Percentiles rank a stretch among this genome's conserved stretches.
phyloP scores from a whole-genome alignment of 345 rosid species.

The Reutealis trisperma region DNA sequence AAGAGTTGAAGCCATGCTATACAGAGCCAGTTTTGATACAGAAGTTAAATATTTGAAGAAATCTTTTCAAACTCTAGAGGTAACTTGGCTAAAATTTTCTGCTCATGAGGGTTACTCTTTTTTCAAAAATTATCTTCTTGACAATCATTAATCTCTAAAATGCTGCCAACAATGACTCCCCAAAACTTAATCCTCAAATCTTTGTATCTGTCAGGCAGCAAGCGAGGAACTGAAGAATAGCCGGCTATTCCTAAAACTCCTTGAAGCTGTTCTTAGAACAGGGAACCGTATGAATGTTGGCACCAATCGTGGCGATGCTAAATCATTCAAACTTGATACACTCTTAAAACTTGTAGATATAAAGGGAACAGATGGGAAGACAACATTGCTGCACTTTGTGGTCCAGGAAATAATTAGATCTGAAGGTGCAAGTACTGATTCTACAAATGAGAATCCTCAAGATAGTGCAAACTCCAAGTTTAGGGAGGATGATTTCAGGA shows the following conservation, averaged over 20 bases:
- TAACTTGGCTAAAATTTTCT: slow-evolving; percentile 24
- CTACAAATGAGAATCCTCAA: slow-evolving; percentile 41
- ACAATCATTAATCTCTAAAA: not conserved
- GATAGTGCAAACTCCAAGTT: slow-evolving; percentile 24
- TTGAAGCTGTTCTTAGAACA: slow-evolving; percentile 91
- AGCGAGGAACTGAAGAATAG: slow-evolving; percentile 90
- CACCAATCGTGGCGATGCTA: slow-evolving; percentile 96
- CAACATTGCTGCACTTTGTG: slow-evolving; percentile 94
- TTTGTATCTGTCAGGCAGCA: slow-evolving; percentile 56
- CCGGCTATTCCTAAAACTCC: slow-evolving; percentile 88
- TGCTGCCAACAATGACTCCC: slow-evolving; percentile 4
- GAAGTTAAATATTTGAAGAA: slow-evolving; percentile 85
- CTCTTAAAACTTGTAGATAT: slow-evolving; percentile 94
- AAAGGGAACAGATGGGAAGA: slow-evolving; percentile 94
- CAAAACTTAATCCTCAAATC: slow-evolving; percentile 7
- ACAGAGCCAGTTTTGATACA: slow-evolving; percentile 89
- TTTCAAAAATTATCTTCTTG: not conserved
- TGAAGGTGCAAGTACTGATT: slow-evolving; percentile 51
- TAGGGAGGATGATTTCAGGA: slow-evolving; percentile 69
- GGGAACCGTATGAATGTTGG: slow-evolving; percentile 98
- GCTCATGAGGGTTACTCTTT: slow-evolving; percentile 3
- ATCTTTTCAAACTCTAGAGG: slow-evolving; percentile 92
- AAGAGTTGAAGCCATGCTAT: slow-evolving; percentile 97
- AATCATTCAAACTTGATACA: slow-evolving; percentile 95
- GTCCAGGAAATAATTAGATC: slow-evolving; percentile 96